Conservation (phyloP, 805 yeast genomes). For the Candida cerambycidarum region DNA sequence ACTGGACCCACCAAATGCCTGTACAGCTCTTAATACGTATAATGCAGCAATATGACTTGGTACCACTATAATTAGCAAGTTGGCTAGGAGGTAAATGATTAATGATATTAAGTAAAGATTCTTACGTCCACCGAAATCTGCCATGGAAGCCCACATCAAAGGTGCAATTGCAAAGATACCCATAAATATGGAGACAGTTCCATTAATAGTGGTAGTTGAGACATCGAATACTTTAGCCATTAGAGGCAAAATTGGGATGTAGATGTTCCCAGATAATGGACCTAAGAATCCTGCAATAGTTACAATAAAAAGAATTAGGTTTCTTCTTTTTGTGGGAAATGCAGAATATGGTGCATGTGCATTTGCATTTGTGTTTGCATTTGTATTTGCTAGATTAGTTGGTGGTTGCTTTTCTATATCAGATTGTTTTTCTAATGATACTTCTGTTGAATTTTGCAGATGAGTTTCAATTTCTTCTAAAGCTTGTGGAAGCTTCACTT, state of each 20-base stretch:
- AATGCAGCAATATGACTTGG: constrained; percentile 31
- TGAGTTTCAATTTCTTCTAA: too few relatives aligned
- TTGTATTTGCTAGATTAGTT: too few relatives aligned
- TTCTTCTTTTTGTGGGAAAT: constrained; percentile 29
- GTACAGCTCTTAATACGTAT: constrained; percentile 31
- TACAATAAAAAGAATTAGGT: constrained; percentile 37
- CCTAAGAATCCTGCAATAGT: constrained; percentile 55
- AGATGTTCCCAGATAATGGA: constrained; percentile 57
- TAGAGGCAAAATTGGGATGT: constrained; percentile 53
- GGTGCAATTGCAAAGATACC: constrained; percentile 56
- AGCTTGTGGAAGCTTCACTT: too few relatives aligned
- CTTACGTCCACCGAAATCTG: constrained; percentile 52
- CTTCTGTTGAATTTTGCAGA: too few relatives aligned
- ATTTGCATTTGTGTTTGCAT: too few relatives aligned
- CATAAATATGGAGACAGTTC: constrained; percentile 60
- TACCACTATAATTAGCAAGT: constrained; percentile 28
- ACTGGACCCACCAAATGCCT: constrained; percentile 39
- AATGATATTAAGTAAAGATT: constrained; percentile 28
- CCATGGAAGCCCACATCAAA: constrained; percentile 53
- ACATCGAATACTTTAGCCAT: constrained; percentile 41
- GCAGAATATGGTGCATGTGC: too few relatives aligned
- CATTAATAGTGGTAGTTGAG: constrained; percentile 46
- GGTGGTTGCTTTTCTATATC: too few relatives aligned
- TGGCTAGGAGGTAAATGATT: constrained; percentile 26
- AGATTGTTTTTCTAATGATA: too few relatives aligned